Evolutionary conservation across 1,284 basidiomycete genomes (phyloP), one percentile per base, ranked within the genome.

Genomic region (Paramarasmius palmivorus): DNA sequence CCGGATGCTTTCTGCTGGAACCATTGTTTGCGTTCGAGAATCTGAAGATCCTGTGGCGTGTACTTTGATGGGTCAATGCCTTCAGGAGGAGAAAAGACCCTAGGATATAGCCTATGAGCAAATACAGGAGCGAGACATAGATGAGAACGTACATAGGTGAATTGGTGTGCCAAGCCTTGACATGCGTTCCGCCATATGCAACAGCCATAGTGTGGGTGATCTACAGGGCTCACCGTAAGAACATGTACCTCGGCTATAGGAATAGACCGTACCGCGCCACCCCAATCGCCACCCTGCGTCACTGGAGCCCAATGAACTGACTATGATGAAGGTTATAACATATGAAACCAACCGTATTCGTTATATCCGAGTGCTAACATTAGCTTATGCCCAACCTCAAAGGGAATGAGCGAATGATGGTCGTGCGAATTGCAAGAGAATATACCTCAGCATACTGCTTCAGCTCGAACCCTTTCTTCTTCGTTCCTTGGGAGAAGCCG

Each of bases 251-350:
- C n/a, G n/a, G n/a, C n/a, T n/a, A n/a, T n/a, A n/a, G n/a, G n/a
- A n/a, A n/a, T n/a, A 47, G 42, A n/a, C 57, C 69, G 50, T 49
- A 76, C 76, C n/a, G 61, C 34, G 49, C 61, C 66, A 3, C 77
- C 77, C 75, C 73, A 77, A 59, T 78, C 77, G 7, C 77, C 77
- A 17, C 76, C 77, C 61, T 78, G 75, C 0, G 71, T 69, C 0
- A 78, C 76, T 77, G 45, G 9, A 35, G 6, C 2, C 9, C 4
- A 26, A 17, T 25, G 9, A 10, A 17, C n/a, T 10, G 4, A 19
- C 9, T 23, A 3, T 8, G n/a, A 15, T 15, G 15, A 17, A 44
- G 6, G n/a, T 26, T n/a, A 36, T 26, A 20, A 19, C n/a, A 36
- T 2, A 22, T n/a, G 40, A n/a, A 41, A 26, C 39, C 35, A 15